Percentiles rank a stretch among this genome's conserved stretches.
phyloP scores from a whole-genome alignment of 2,329 filamentous ascomycete genomes.

The Fusarium buxicola region DNA sequence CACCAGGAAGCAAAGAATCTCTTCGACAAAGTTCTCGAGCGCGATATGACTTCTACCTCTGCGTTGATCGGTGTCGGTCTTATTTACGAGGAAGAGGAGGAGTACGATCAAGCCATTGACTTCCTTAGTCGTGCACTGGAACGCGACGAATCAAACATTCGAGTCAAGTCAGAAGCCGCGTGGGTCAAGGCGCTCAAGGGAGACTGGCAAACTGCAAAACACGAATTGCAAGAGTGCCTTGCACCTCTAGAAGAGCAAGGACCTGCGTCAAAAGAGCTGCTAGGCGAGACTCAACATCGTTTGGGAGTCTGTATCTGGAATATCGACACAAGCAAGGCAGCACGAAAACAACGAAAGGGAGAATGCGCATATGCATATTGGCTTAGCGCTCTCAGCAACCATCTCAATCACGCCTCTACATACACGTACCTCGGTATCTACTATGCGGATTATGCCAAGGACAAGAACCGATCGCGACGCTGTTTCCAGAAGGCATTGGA shows the following conservation, averaged over 20 bases:
- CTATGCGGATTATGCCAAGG: slow-evolving; percentile 90
- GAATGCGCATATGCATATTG: slow-evolving; percentile 80
- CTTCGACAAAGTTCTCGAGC: slow-evolving; percentile 83
- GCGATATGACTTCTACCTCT: slow-evolving; percentile 79
- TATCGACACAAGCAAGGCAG: slow-evolving; percentile 76
- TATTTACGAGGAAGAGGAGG: slow-evolving; percentile 92
- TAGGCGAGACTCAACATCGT: slow-evolving; percentile 87
- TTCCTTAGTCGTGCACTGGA: slow-evolving; percentile 82
- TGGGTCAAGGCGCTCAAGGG: slow-evolving; percentile 92
- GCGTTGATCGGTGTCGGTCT: slow-evolving; percentile 91
- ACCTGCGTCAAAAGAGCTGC: slow-evolving; percentile 71
- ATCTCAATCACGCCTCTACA: slow-evolving; percentile 87
- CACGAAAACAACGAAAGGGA: slow-evolving; percentile 82
- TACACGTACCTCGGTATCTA: slow-evolving; percentile 93
- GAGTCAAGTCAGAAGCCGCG: slow-evolving; percentile 85
- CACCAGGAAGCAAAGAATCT: slow-evolving; percentile 89
- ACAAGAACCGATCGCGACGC: slow-evolving; percentile 85
- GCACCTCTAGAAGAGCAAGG: slow-evolving; percentile 71
- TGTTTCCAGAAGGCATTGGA: slow-evolving; percentile 98
- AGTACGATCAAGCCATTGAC: slow-evolving; percentile 83
- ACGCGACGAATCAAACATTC: slow-evolving; percentile 79
- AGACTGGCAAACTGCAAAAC: slow-evolving; percentile 74
- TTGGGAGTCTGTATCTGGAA: slow-evolving; percentile 91
- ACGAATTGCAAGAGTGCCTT: slow-evolving; percentile 78
- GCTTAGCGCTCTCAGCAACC: slow-evolving; percentile 83